phyloP scores from a whole-genome alignment of 768 basidiomycete genomes.

The Fibroporia radiculosa region DNA sequence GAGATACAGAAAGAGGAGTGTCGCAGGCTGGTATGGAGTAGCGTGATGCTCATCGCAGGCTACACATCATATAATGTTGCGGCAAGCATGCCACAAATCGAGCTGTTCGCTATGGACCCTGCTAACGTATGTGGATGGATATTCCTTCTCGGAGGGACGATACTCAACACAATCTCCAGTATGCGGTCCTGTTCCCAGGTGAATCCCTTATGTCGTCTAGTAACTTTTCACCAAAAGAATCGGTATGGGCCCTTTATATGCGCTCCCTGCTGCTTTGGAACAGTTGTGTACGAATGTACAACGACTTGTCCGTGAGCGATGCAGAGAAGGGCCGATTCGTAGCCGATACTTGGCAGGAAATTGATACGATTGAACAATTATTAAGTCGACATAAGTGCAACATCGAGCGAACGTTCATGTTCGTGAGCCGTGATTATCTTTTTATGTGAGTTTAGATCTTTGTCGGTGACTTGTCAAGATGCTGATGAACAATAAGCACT shows the following conservation, averaged over 20 bases:
- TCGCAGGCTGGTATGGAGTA: slow-evolving; percentile 68
- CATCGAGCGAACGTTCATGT: slow-evolving; percentile 61
- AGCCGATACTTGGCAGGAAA: slow-evolving; percentile 62
- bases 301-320: slow-evolving; percentile 33
- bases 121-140: slow-evolving; percentile 42
- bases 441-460: slow-evolving; percentile 58
- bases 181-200: slow-evolving; percentile 69
- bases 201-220: slow-evolving; percentile 37
- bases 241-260: slow-evolving; percentile 69
- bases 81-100: slow-evolving; percentile 19
- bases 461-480: neutral
- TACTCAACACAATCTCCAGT: slow-evolving; percentile 30
- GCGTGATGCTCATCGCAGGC: slow-evolving; percentile 54
- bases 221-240: slow-evolving; percentile 45
- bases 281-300: slow-evolving; percentile 56
- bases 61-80: slow-evolving; percentile 55
- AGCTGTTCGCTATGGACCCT: slow-evolving; percentile 53
- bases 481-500: slow-evolving; percentile 33
- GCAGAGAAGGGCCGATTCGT: slow-evolving; percentile 55
- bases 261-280: slow-evolving; percentile 69
- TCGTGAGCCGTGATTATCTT: slow-evolving; percentile 63
- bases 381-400: slow-evolving; percentile 58
- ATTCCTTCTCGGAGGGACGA: neutral
- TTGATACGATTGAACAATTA: slow-evolving; percentile 55
- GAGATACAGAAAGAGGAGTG: slow-evolving; percentile 68